A percentile compares a stretch with the other conserved stretches of the same genome.
phyloP scores from a whole-genome alignment of 352 stramenopile genomes.

The Phytophthora sp. region DNA sequence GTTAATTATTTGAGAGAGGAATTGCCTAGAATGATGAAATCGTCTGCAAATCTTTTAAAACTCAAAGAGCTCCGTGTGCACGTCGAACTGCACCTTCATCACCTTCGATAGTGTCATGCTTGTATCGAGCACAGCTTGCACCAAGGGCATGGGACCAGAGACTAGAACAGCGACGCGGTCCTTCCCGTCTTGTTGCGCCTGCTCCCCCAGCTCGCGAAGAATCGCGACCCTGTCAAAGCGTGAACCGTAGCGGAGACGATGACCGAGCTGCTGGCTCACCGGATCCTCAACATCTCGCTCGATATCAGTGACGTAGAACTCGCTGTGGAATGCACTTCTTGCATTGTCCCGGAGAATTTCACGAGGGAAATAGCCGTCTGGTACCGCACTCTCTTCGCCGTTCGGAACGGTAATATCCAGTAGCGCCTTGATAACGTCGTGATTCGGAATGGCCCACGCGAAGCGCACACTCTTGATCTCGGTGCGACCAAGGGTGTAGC shows the following conservation, averaged over 20 bases:
- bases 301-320: slow-evolving; percentile 43
- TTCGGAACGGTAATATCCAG: neutral
- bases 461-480: slow-evolving; percentile 44
- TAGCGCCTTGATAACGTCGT: slow-evolving; percentile 35
- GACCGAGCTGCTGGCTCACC: slow-evolving; percentile 26
- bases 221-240: slow-evolving; percentile 28
- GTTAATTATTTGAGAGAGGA: too few species aligned
- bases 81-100: slow-evolving; percentile 40
- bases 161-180: slow-evolving; percentile 45
- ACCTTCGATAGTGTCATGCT: slow-evolving; percentile 25
- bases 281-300: slow-evolving; percentile 30
- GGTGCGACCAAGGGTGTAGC: slow-evolving; percentile 9
- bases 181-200: slow-evolving; percentile 23
- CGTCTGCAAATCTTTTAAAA: too few species aligned
- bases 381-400: neutral
- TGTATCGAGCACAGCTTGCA: slow-evolving; percentile 20
- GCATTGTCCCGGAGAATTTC: neutral
- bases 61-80: slow-evolving; percentile 40
- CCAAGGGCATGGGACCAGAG: slow-evolving; percentile 41
- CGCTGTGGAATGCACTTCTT: slow-evolving; percentile 19
- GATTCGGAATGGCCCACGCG: slow-evolving; percentile 44
- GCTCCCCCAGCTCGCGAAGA: slow-evolving; percentile 30
- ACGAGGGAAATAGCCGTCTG: slow-evolving; percentile 10
- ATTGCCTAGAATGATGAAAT: too few species aligned
- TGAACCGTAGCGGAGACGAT: slow-evolving; percentile 28